Evolutionary conservation across 495 filamentous ascomycete species (phyloP).

Genomic region (Cenococcum geophilum): DNA sequence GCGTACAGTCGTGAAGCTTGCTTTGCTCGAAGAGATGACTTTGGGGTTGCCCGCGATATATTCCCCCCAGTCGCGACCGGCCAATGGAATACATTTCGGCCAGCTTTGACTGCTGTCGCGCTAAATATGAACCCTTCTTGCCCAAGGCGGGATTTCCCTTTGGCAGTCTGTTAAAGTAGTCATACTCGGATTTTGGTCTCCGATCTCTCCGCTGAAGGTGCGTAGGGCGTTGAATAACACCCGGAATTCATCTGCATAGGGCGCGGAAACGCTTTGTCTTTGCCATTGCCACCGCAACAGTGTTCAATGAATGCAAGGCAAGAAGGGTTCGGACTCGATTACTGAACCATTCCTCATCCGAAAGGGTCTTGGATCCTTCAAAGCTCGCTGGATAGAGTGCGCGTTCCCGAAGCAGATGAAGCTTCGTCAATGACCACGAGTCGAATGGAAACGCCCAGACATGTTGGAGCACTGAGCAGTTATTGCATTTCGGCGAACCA

Average conservation of each 20-base stretch:
- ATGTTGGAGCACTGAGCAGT: background rate
- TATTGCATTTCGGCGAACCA: background rate
- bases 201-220: background rate
- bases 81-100: background rate
- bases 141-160: background rate
- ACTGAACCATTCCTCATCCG: background rate
- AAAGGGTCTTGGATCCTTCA: background rate
- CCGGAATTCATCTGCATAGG: background rate
- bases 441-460: background rate
- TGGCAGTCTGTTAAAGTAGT: background rate
- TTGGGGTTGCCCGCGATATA: background rate
- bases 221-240: background rate
- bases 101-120: background rate
- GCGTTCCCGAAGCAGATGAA: background rate
- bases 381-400: background rate
- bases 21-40: background rate
- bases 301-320: background rate
- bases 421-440: background rate
- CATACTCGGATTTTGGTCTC: background rate
- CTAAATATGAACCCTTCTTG: background rate
- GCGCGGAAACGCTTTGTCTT: background rate
- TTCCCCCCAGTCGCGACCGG: background rate
- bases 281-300: background rate
- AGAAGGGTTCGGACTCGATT: background rate
- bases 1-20: background rate